A percentile compares a stretch with the other conserved stretches of the same genome.
Evolutionary conservation across 2,329 filamentous ascomycete genomes (phyloP).

Genomic region (Pyrenophora graminea): DNA sequence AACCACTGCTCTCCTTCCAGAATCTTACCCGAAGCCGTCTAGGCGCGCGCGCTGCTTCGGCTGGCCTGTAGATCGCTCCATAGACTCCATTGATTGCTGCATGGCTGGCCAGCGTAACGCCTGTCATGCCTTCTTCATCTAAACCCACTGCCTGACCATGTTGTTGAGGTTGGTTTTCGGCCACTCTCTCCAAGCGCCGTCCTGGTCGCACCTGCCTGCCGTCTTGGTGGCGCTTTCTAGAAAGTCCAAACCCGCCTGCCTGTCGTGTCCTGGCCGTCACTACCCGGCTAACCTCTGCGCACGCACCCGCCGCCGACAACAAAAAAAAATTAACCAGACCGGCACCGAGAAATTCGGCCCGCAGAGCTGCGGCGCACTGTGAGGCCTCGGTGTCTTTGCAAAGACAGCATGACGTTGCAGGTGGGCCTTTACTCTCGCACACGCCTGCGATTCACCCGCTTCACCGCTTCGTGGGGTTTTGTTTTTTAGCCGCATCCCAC

Average conservation of each 20-base stretch:
- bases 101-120: conserved; percentile 20
- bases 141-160: conserved; percentile 14
- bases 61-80: conserved; percentile 32
- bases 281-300: conserved; percentile 33
- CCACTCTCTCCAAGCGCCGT: conserved; percentile 10
- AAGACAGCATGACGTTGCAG: conserved; percentile 29
- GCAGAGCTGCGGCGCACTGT: conserved; percentile 15
- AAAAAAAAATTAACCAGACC: conserved; percentile 8
- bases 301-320: conserved; percentile 20
- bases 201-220: conserved; percentile 15
- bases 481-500: conserved; percentile 36
- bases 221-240: conserved; percentile 23
- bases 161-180: conserved; percentile 22
- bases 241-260: conserved; percentile 11
- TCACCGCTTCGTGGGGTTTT: conserved; percentile 40
- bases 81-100: conserved; percentile 11
- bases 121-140: conserved; percentile 18
- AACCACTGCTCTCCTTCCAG: conserved; percentile 36
- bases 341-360: conserved; percentile 21
- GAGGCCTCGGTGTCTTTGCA: conserved; percentile 19
- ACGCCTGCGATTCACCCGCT: conserved; percentile 24
- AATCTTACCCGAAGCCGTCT: conserved; percentile 35
- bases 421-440: conserved; percentile 16
- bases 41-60: conserved; percentile 19
- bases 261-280: conserved; percentile 18